Base-by-base conservation (phyloP, 2,329 filamentous ascomycete species). In the Neurospora sp. region DNA sequence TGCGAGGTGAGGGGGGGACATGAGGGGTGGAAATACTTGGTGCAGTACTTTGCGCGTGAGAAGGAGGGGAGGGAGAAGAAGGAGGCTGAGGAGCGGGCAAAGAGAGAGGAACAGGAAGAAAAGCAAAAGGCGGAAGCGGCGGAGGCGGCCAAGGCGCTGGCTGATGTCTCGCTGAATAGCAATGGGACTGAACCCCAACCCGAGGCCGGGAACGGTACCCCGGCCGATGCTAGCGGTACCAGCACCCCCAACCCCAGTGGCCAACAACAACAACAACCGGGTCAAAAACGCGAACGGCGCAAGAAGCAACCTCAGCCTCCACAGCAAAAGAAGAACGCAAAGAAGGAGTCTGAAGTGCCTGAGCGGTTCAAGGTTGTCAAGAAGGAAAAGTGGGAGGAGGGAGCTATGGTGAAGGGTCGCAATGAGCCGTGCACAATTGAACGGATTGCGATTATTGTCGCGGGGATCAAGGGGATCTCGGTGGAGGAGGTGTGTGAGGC, bases 1-100 rank as follows among this genome's bases (percentile, higher is more conserved):
- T 99, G 96, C 78, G 96, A 99, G 79, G 95, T 99, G 71, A 85
- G 96, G 33, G 90, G 93, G 0, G 93, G 88, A 38, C 95, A 99
- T 81, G 93, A 94, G 38, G 93, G 93, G 2, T 92, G 90, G 76
- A 91, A 90, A 79, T 91, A 90, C 73, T 80, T 89, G 11, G 78
- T 87, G 4, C 3, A 10, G 28, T 62, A 62, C 15, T 36, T n/a
- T 17, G 23, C 28, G 2, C 2, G 52, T 3, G 82, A 84, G 72
- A 80, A 80, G 70, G 81, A 80, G 74, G 69, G 10, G 4, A 69
- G 38, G 38, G 72, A 68, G 9, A 72, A 68, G 9, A 72, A 66
- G 36, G 70, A 74, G 2, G 75, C 78, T 9, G 73, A 73, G 66
- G 78, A 79, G 46, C 77, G 76, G 2, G 67, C 52, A 1, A 69